phyloP scores from a whole-genome alignment of 345 rosid genomes.

The Camelina neglecta region DNA sequence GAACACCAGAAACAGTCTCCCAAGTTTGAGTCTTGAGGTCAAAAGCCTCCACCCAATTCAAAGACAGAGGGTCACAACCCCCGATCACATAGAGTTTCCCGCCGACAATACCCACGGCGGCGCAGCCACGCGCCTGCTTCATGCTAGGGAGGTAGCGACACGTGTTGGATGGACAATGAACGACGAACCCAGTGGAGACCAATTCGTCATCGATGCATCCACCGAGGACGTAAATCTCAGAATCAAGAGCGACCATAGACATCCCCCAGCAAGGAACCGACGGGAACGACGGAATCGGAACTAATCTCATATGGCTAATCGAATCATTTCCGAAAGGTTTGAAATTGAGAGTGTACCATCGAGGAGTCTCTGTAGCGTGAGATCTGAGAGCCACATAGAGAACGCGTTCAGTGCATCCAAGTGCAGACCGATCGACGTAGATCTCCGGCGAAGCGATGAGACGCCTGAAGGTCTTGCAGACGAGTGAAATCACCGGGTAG shows the following conservation, averaged over 20 bases:
- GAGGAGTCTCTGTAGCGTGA: slow-evolving; percentile 15
- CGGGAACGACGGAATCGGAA: slow-evolving; percentile 33
- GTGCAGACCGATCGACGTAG: slow-evolving; percentile 8
- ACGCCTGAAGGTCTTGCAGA: slow-evolving; percentile 18
- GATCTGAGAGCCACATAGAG: slow-evolving; percentile 26
- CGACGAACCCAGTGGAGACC: slow-evolving; percentile 26
- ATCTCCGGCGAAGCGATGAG: slow-evolving; percentile 35
- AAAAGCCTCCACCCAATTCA: slow-evolving; percentile 66
- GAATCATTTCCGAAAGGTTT: slow-evolving; percentile 1
- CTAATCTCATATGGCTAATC: background rate
- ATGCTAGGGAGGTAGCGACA: slow-evolving; percentile 24
- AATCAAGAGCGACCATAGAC: slow-evolving; percentile 10
- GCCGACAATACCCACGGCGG: slow-evolving; percentile 52
- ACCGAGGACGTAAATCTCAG: slow-evolving; percentile 29
- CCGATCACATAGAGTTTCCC: slow-evolving; percentile 72
- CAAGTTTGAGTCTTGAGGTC: slow-evolving; percentile 56
- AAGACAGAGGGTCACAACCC: slow-evolving; percentile 54
- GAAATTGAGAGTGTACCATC: slow-evolving; percentile 33
- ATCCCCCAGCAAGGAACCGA: slow-evolving; percentile 39
- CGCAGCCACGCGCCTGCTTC: slow-evolving; percentile 35
- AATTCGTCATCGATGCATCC: slow-evolving; percentile 19
- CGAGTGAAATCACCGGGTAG: slow-evolving; percentile 33
- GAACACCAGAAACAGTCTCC: slow-evolving; percentile 23
- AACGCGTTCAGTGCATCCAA: background rate
- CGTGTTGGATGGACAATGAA: slow-evolving; percentile 18